A percentile compares a stretch with the other conserved stretches of the same genome.
These are phyloP conservation scores for Pichia terricola DNA, from an alignment of 1,139 yeast species.

Conservation along the genomic window DNA sequence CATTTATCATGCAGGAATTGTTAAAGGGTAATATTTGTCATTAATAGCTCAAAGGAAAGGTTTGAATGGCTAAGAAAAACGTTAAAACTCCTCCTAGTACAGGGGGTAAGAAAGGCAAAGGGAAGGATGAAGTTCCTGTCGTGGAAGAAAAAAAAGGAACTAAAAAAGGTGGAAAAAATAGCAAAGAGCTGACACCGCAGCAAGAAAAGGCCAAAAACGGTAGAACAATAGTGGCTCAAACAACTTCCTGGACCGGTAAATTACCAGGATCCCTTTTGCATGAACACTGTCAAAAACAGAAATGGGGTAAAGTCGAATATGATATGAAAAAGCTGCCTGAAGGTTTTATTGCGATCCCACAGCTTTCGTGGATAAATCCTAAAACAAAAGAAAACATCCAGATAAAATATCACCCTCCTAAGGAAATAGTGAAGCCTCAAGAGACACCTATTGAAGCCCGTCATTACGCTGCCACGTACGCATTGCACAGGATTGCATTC, in stretches of 20 bases:
- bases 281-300: conserved; percentile 80
- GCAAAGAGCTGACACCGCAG: conserved; percentile 4
- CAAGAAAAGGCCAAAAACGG: conserved; percentile 12
- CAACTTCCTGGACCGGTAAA: conserved; percentile 86
- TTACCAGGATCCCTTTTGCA: conserved; percentile 78
- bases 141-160: conserved; percentile 9
- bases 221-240: conserved; percentile 43
- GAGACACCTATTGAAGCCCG: conserved; percentile 84
- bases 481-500: conserved; percentile 68
- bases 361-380: conserved; percentile 64
- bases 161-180: conserved; percentile 3
- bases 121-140: conserved; percentile 2
- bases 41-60: too few relatives aligned
- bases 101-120: background rate
- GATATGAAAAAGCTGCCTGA: conserved; percentile 50
- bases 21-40: too few relatives aligned
- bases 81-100: background rate
- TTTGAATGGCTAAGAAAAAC: conserved; percentile 7
- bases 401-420: conserved; percentile 56
- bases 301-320: conserved; percentile 81
- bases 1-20: too few relatives aligned
- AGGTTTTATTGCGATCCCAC: conserved; percentile 32
- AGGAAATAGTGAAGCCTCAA: conserved; percentile 44
- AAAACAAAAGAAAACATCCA: conserved; percentile 61
- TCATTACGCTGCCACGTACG: conserved; percentile 83